Conservation (phyloP, 495 filamentous ascomycete genomes). For the Neurospora hispaniola region DNA sequence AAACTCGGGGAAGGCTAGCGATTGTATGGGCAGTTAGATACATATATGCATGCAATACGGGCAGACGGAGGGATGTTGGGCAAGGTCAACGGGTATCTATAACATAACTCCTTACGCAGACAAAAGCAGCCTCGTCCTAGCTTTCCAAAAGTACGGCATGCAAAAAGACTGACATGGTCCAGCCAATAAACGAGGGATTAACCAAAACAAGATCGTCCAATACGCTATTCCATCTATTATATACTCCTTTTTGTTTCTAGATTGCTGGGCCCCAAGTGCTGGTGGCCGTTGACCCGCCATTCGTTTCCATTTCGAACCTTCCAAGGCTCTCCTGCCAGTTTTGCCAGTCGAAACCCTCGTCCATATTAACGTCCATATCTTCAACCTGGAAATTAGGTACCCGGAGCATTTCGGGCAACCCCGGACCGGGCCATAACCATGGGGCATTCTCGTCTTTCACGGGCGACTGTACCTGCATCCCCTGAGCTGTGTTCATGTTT, state of each 20-base stretch:
- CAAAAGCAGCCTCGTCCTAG: background rate
- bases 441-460: slow-evolving; percentile 24
- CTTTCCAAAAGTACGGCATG: background rate
- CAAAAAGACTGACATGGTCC: background rate
- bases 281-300: slow-evolving; percentile 10
- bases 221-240: background rate
- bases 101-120: background rate
- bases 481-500: background rate
- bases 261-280: slow-evolving; percentile 12
- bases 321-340: slow-evolving; percentile 33
- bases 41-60: too few relatives aligned
- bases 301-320: slow-evolving; percentile 23
- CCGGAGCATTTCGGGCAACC: slow-evolving; percentile 8
- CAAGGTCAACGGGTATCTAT: background rate
- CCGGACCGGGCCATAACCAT: slow-evolving; percentile 31
- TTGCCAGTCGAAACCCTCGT: slow-evolving; percentile 39
- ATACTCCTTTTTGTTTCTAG: background rate
- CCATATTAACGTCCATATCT: slow-evolving; percentile 31
- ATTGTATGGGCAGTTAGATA: too few relatives aligned
- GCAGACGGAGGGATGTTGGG: too few relatives aligned
- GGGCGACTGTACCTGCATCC: background rate
- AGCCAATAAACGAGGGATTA: background rate
- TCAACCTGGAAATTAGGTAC: slow-evolving; percentile 16
- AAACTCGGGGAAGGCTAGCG: too few relatives aligned
- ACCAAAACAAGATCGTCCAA: background rate